Conservation (phyloP, 1,139 yeast genomes). For the Saccharomyces hybrid region DNA sequence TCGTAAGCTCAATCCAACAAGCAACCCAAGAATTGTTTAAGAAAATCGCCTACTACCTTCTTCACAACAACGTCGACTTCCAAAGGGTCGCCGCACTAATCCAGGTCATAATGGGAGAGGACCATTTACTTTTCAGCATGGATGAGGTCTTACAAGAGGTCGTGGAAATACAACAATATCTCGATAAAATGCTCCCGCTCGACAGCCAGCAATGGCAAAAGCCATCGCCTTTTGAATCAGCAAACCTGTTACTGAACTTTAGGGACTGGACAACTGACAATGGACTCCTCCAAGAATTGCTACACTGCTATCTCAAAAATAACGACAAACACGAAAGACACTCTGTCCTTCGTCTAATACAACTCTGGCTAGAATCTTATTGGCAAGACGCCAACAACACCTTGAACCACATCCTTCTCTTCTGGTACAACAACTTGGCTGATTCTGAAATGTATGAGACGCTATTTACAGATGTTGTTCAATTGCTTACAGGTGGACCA, state of each 20-base stretch:
- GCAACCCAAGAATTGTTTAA: conserved; percentile 1
- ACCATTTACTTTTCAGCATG: neutral
- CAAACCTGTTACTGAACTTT: neutral
- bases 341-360: neutral
- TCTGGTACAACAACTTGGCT: neutral
- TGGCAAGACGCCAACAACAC: neutral
- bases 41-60: neutral
- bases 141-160: neutral
- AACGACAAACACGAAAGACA: neutral
- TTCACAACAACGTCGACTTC: neutral
- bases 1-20: conserved; percentile 60
- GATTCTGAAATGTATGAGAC: too few relatives aligned
- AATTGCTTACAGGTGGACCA: neutral
- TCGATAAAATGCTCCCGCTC: neutral
- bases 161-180: neutral
- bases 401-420: neutral
- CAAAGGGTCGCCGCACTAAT: neutral
- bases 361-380: neutral
- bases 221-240: neutral
- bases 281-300: neutral
- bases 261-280: neutral
- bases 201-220: neutral
- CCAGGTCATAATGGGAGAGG: neutral
- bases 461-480: neutral
- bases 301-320: neutral